Evolutionary conservation across 108 stramenopile genomes (phyloP), one percentile per base, ranked within the genome.

Genomic region (Cyclotella kingstonii): DNA sequence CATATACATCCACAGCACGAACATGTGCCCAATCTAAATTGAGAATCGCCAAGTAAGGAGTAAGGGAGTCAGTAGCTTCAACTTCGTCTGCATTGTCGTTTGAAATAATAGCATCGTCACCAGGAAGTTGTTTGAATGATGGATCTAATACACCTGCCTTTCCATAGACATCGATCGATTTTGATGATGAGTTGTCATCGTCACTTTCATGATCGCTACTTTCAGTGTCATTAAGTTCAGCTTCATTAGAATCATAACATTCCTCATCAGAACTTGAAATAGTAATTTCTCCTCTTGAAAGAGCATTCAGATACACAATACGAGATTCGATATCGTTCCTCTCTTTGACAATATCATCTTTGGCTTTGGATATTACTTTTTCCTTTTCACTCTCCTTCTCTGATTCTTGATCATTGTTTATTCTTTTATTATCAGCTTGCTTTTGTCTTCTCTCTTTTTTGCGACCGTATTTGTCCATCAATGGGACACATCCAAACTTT

Each of bases 11-110:
- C 22, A 83, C 80, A 7, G 97, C 94, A 30, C 90, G 87, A 14
- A 95, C 69, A 63, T 93, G 64, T 23, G 84, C 77, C 97, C 97
- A 98, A 75, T 98, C 95, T 63, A 91, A 69, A 72, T 95, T 95
- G 30, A 75, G 67, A 15, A 95, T 77, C 14, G 91, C 92, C 48
- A 98, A 63, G 36, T 81, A 89, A 0, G 76, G 84, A 6, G 91
- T 82, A 4, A 63, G 60, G 2, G 78, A 86, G 23, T 66, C 53
- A 6, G 87, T 84, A 1, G 78, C 43, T 50, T 89, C 82, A 8
- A 78, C 76, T 30, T 73, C 70, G 14, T 76, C 74, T 23, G 77
- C 76, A 0, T 83, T 72, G 26, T 83, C 70, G 19, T 73, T 54
- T 25, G 68, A 74, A 2, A 76, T 66, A 9, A 66, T 60, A 4